Base-by-base conservation (phyloP, 441 rosid genomes). In the Syzygium syzygioides region DNA sequence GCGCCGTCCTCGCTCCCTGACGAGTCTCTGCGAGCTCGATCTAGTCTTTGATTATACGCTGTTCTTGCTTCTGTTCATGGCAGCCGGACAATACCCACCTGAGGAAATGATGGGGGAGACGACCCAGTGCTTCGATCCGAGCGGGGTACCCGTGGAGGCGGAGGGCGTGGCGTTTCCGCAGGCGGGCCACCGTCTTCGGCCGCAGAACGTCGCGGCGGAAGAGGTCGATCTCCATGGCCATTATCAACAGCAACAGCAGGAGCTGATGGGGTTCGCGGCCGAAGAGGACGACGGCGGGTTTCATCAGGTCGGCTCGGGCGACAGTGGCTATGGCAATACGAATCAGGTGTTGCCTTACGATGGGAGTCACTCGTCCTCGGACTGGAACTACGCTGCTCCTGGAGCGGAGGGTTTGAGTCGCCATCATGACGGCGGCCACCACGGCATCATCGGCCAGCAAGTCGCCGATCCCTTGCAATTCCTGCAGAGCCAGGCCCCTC, bases 361-460 rank as follows among this genome's bases (percentile, higher is more conserved):
- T 62, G 54, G 55, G 71, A 85, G 84, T 83, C 60, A 79, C 91
- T 23, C 88, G 59, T 88, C 92, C 56, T 71, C 92, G 90, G 55
- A 89, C 55, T 93, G 95, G 97, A 93, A 91, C 54, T 54, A 87
- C 85, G 76, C 55, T 30, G 60, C 90, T 55, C 92, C 90, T 68
- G 92, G 91, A 3, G 88, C 91, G 71, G 92, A 90, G 23, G 91
- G 68, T 85, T 55, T 90, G 57, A 15, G 85, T 86, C 80, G 86
- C 30, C n/a, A 45, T 45, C 18, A 60, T 14, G 68, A 60, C n/a
- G 68, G 30, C n/a, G n/a, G 28, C 68, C 30, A 60, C 9, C 83
- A 23, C 17, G 50, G 41, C 71, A 26, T 30, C 68, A 88, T 30
- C 85, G 56, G 41, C 90, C 84, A 15, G 54, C 79, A n/a, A 3